Base-by-base conservation (phyloP, 305 asterid genomes). In the Lippia alba region DNA sequence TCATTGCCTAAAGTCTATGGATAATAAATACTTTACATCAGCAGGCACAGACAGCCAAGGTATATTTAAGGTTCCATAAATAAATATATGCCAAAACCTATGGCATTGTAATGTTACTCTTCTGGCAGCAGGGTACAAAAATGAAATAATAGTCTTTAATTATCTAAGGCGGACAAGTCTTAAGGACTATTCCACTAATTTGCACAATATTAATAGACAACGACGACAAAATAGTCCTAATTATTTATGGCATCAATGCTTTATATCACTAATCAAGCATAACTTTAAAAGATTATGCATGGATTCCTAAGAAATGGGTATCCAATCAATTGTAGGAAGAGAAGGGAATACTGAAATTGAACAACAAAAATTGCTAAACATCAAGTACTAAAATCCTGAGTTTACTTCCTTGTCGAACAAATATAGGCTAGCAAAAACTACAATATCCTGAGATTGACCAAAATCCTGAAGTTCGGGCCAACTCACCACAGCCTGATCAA, bases 401-500 rank as follows among this genome's bases (percentile, higher is more conserved):
- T 57, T 51, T 30, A 46, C 36, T 24, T 53, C 69, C 60, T 61
- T 61, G 40, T 66, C 18, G 66, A 41, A 61, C 56, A 33, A 56
- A 72, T 64, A 24, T 24, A 24, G 30, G 30, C 75, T 18, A 30
- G 45, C 56, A 19, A 49, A 51, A 56, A 17, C 72, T 34, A 51
- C 36, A 70, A 24, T 18, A 69, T 56, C 48, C 63, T 64, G 14
- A 39, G 62, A 69, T 34, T 60, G 24, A 57, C 30, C 30, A 24
- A 24, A 24, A 24, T 24, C 30, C 20, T 15, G 53, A 77, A 57
- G 64, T 49, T 73, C 32, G 71, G 56, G 73, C 53, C 70, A 75
- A 75, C 96, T 80, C 76, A 92, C 99, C 96, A 92, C 89, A 69
- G 99, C 99, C 79, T 63, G 83, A 83, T 95, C 99, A 46, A 95